A percentile compares a stretch with the other conserved stretches of the same genome.
Evolutionary conservation across 805 yeast species (phyloP).

Genomic region (Candida silvicultrix): DNA sequence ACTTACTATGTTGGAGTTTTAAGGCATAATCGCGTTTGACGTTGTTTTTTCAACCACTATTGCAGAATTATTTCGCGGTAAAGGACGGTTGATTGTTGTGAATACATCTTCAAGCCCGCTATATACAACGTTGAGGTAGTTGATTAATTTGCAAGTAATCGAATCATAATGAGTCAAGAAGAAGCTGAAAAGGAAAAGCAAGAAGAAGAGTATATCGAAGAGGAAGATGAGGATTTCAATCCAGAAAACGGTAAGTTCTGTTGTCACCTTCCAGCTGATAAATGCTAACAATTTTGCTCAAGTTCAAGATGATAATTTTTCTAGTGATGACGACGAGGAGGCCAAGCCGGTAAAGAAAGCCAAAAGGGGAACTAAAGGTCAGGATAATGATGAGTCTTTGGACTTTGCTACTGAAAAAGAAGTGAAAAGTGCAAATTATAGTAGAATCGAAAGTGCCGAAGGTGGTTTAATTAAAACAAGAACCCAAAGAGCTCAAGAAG

Average conservation of each 20-base stretch:
- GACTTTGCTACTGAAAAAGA: conserved; percentile 23
- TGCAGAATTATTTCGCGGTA: background rate
- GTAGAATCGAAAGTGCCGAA: conserved; percentile 44
- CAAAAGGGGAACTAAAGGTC: conserved; percentile 23
- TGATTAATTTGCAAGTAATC: background rate
- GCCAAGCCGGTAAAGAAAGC: conserved; percentile 19
- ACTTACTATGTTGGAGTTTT: too few relatives aligned
- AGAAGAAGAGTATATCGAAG: conserved; percentile 44
- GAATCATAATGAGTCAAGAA: background rate
- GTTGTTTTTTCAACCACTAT: background rate
- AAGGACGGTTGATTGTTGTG: background rate
- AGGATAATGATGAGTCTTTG: conserved; percentile 30
- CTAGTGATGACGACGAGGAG: conserved; percentile 19
- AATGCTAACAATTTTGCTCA: conserved; percentile 3
- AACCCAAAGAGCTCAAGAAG: conserved; percentile 47
- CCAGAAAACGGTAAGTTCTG: conserved; percentile 28
- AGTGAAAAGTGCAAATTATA: conserved; percentile 30
- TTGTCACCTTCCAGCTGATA: background rate
- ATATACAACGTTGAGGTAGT: too few relatives aligned
- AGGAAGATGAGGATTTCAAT: conserved; percentile 53
- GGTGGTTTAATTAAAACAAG: conserved; percentile 73
- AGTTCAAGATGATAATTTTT: conserved; percentile 11
- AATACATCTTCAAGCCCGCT: too few relatives aligned
- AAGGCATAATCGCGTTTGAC: background rate
- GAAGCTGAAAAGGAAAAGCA: conserved; percentile 11